Conservation (phyloP, 202 grass and related monocot genomes). For the Brachypodium distachyon region DNA sequence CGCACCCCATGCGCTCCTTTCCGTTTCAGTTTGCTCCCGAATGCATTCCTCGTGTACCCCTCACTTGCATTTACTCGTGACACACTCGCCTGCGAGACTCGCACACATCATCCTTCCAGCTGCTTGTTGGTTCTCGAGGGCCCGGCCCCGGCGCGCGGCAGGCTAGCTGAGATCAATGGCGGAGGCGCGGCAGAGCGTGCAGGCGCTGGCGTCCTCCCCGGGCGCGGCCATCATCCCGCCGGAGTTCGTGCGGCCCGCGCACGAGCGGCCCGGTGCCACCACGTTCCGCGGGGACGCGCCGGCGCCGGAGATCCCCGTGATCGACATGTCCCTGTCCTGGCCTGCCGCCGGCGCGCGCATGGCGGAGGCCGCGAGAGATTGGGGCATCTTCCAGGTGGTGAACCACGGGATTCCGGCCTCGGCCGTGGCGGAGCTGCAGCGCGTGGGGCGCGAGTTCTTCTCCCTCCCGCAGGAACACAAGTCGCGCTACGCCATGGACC, state of each 20-base stretch:
- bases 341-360: background rate
- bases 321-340: slow-evolving; percentile 41
- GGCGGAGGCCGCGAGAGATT: slow-evolving; percentile 42
- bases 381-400: slow-evolving; percentile 74
- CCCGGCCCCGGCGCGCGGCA: too few species aligned
- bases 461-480: slow-evolving; percentile 57
- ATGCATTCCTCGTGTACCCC: too few species aligned
- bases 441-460: slow-evolving; percentile 64
- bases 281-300: slow-evolving; percentile 25
- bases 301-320: slow-evolving; percentile 37
- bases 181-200: slow-evolving; percentile 36
- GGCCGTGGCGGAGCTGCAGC: slow-evolving; percentile 55
- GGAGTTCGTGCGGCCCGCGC: slow-evolving; percentile 47
- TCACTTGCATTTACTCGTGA: too few species aligned
- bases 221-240: slow-evolving; percentile 24
- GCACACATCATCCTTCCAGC: too few species aligned
- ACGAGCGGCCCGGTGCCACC: slow-evolving; percentile 50
- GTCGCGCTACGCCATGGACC: slow-evolving; percentile 37
- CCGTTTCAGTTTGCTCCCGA: too few species aligned
- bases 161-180: too few species aligned
- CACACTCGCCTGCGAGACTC: too few species aligned
- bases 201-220: slow-evolving; percentile 35
- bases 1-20: too few species aligned
- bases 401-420: slow-evolving; percentile 53
- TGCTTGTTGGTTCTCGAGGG: too few species aligned